Evolutionary conservation across 192 early-diverging fungal genomes (phyloP).

Genomic region (Fimicolochytrium jonesii): DNA sequence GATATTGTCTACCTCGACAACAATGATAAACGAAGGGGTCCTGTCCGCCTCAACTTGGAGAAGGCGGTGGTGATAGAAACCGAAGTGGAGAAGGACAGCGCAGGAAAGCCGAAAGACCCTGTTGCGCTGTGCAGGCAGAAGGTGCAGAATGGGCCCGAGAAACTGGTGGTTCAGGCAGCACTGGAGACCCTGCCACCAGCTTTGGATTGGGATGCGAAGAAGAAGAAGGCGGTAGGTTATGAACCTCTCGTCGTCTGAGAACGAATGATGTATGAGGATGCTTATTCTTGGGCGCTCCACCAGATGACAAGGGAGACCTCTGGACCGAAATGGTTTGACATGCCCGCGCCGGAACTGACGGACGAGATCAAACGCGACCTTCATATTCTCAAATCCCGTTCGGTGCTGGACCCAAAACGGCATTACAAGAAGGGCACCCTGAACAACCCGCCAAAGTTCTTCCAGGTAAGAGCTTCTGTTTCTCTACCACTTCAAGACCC

Average conservation of each 20-base stretch:
- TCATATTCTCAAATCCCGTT: conserved; percentile 77
- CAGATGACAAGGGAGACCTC: conserved; percentile 31
- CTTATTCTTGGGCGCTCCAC: background rate
- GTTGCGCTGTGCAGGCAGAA: background rate
- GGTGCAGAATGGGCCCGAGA: conserved; percentile 9
- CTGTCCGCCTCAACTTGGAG: conserved; percentile 18
- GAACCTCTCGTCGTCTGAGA: background rate
- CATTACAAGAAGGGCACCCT: conserved; percentile 82
- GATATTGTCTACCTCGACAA: conserved; percentile 1
- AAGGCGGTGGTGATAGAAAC: conserved; percentile 11
- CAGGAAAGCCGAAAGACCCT: background rate
- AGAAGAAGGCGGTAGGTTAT: conserved; percentile 31
- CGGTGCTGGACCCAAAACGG: conserved; percentile 87
- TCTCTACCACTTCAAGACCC: background rate
- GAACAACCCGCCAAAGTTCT: conserved; percentile 76
- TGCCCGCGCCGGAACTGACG: conserved; percentile 79
- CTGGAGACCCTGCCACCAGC: conserved; percentile 17
- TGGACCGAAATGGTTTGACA: conserved; percentile 81
- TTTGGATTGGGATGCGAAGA: conserved; percentile 26
- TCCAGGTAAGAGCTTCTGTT: conserved; percentile 57
- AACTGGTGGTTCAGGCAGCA: conserved; percentile 18
- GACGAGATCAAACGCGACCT: conserved; percentile 86
- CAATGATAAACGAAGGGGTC: conserved; percentile 3
- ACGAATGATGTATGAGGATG: background rate
- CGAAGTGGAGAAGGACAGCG: background rate